Conservation (phyloP, 2,329 filamentous ascomycete genomes). For the Aspergillus sp. region DNA sequence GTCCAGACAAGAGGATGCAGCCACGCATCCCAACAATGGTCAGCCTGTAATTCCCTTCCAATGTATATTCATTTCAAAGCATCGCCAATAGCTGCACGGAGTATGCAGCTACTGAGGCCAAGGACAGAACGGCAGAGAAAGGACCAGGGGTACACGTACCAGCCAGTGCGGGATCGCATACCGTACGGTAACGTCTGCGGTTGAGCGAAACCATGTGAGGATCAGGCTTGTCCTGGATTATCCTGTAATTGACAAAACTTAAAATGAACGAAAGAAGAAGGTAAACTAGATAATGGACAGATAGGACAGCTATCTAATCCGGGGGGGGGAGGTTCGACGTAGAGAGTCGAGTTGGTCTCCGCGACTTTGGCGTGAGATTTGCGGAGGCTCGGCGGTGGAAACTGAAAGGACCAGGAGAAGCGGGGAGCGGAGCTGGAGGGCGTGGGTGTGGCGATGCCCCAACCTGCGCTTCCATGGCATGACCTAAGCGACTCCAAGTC, state of each 20-base stretch:
- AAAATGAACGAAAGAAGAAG: conserved; percentile 2
- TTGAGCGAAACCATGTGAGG: conserved; percentile 28
- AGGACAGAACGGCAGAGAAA: not conserved
- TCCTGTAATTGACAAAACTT: conserved; percentile 2
- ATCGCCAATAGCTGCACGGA: not conserved
- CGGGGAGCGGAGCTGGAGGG: not conserved
- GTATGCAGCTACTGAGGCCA: not conserved
- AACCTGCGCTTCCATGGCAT: not conserved
- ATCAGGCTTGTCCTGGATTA: not conserved
- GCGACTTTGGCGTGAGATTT: conserved; percentile 4
- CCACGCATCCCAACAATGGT: not conserved
- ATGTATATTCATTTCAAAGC: not conserved
- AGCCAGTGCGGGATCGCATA: conserved; percentile 47
- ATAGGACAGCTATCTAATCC: not conserved
- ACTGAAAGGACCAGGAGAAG: not conserved
- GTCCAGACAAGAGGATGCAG: conserved; percentile 2
- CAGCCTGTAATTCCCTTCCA: not conserved
- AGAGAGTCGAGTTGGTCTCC: not conserved
- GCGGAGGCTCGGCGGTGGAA: conserved; percentile 7
- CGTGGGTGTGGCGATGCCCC: not conserved
- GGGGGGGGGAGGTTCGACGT: not conserved
- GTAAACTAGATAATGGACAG: not conserved
- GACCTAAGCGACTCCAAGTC: not conserved
- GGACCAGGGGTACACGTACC: conserved; percentile 29
- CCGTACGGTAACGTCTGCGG: conserved; percentile 27